Evolutionary conservation across 495 filamentous ascomycete genomes (phyloP), one percentile per base, ranked within the genome.

Genomic region (Hypoxylon fragiforme): DNA sequence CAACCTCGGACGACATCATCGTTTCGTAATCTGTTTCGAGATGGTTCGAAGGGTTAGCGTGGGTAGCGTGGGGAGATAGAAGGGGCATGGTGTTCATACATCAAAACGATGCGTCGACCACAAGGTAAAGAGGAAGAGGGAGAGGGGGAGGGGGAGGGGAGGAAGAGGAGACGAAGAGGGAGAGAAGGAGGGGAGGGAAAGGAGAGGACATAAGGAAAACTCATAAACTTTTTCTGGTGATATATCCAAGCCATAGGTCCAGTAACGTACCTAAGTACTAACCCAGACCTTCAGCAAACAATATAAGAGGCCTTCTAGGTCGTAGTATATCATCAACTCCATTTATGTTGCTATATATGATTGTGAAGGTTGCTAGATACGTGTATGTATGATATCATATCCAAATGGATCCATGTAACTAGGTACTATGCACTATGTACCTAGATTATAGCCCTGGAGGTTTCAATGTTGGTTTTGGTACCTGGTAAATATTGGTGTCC

Each of bases 161-260:
- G n/a, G 20, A 39, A 46, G 9, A 32, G 45, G 9, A 54, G 2
- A 34, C 3, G 3, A n/a, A 45, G 40, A 56, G n/a, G n/a, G n/a
- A n/a, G 32, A 2, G 40, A 7, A 19, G 15, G 24, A 42, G 44
- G 12, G 35, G 44, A 8, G 31, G 18, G 21, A 44, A 12, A 46
- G 14, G 13, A 31, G 38, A 36, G 37, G 38, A 54, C 3, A 34
- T 5, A 6, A 13, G 49, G 41, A 57, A 59, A 55, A 42, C 8
- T 34, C 28, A 58, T 47, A 62, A 57, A 65, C 38, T 55, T n/a
- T 62, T 62, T 60, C 31, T 60, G 65, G 24, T 63, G 65, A 48
- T 65, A 61, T 65, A 63, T 55, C 44, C 50, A 45, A 51, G 37
- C 31, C 43, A 40, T 32, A 31, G 38, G 55, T 56, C 50, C 47